Evolutionary conservation across 1,284 basidiomycete genomes (phyloP).

Genomic region (Boletellus deceptivus): DNA sequence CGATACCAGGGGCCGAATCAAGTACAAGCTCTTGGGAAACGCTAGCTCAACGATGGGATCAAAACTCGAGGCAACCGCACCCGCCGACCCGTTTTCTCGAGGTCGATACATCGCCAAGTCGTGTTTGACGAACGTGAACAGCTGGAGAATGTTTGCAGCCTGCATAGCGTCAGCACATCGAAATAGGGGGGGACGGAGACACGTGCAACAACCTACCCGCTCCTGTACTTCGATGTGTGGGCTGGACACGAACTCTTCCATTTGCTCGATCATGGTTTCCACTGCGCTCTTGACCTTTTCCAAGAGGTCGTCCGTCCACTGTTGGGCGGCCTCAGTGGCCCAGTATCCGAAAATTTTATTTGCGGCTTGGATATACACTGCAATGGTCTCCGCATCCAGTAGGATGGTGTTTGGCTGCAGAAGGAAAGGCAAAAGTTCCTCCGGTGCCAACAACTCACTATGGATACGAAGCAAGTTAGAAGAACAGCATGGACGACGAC

Average conservation of each 20-base stretch:
- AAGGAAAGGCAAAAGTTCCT: conserved; percentile 68
- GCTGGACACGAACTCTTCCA: conserved; percentile 55
- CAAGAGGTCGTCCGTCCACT: conserved; percentile 73
- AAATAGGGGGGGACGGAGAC: not conserved
- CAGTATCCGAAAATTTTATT: conserved; percentile 88
- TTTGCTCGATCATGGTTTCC: conserved; percentile 53
- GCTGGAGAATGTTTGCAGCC: conserved; percentile 78
- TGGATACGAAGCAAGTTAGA: conserved; percentile 6
- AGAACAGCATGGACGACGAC: not conserved
- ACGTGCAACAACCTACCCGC: conserved; percentile 55
- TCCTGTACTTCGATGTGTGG: conserved; percentile 89
- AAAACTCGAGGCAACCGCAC: conserved; percentile 36
- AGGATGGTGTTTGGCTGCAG: conserved; percentile 54
- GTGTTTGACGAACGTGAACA: conserved; percentile 79
- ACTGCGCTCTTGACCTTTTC: conserved; percentile 62
- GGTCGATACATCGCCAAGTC: conserved; percentile 68
- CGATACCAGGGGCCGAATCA: conserved; percentile 82
- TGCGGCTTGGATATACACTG: conserved; percentile 80
- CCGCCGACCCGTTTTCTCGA: conserved; percentile 40
- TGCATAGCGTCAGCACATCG: conserved; percentile 29
- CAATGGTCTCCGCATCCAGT: conserved; percentile 61
- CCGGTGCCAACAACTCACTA: conserved; percentile 70
- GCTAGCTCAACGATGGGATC: conserved; percentile 40
- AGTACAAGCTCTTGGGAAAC: conserved; percentile 86
- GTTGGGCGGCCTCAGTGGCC: conserved; percentile 68